Percentiles rank a stretch among this genome's conserved stretches.
phyloP scores from a whole-genome alignment of 1,284 basidiomycete genomes.

The Cerioporus squamosus region DNA sequence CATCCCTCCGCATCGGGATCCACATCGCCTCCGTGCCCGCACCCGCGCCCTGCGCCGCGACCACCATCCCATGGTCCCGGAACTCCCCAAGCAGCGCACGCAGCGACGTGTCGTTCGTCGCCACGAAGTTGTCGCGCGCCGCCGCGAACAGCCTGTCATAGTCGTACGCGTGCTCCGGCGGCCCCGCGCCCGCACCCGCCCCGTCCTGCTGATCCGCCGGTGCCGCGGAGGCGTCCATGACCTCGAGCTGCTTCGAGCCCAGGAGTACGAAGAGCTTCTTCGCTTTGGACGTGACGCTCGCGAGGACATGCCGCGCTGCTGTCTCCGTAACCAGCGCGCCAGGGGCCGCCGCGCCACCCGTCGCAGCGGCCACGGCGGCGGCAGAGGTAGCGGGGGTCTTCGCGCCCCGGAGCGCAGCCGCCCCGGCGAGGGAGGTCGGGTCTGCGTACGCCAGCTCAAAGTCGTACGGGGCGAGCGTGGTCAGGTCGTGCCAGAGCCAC shows the following conservation, averaged over 20 bases:
- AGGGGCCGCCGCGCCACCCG: conserved; percentile 30
- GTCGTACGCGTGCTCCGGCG: conserved; percentile 55
- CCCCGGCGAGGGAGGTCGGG: conserved; percentile 63
- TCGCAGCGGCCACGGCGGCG: conserved; percentile 36
- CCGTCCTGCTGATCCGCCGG: conserved; percentile 11
- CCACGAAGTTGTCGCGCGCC: conserved; percentile 82
- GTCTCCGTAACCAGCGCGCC: conserved; percentile 69
- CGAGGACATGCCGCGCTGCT: conserved; percentile 83
- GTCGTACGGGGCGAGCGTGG: conserved; percentile 83
- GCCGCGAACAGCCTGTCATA: conserved; percentile 69
- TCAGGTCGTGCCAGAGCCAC: conserved; percentile 89
- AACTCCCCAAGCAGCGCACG: conserved; percentile 86
- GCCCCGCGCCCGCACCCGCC: conserved; percentile 41
- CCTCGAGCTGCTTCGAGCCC: conserved; percentile 65
- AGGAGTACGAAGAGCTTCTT: conserved; percentile 79
- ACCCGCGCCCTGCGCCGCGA: conserved; percentile 45
- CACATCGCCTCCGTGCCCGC: conserved; percentile 66
- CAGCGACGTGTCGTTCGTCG: conserved; percentile 84
- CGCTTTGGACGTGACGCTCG: conserved; percentile 86
- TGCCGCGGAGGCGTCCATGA: conserved; percentile 38
- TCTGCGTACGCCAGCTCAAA: conserved; percentile 75
- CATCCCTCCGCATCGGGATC: conserved; percentile 82
- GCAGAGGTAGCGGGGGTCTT: conserved; percentile 4
- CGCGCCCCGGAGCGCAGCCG: conserved; percentile 35
- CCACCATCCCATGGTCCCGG: conserved; percentile 84